A percentile compares a stretch with the other conserved stretches of the same genome.
These are phyloP conservation scores for Backusella psychrophila DNA, from an alignment of 192 early-diverging fungal species.

Conservation along the genomic window DNA sequence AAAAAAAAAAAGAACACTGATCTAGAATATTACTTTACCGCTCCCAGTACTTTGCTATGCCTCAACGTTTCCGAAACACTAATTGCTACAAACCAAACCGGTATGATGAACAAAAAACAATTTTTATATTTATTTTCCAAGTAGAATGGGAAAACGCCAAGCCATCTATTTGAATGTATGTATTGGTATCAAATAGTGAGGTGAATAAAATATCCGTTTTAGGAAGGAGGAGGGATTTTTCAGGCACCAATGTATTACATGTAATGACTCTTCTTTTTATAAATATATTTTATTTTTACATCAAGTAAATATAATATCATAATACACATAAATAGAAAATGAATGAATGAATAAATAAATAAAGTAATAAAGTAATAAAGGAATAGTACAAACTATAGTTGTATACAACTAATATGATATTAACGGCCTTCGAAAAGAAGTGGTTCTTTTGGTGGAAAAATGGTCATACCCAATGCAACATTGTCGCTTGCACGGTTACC, in stretches of 20 bases:
- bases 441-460: slow-evolving; percentile 3
- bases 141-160: no score
- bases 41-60: no score
- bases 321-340: background rate
- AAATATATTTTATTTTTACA: background rate
- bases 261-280: background rate
- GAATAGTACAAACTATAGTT: background rate
- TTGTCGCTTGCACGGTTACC: slow-evolving; percentile 11
- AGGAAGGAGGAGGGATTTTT: background rate
- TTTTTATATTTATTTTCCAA: no score
- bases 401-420: background rate
- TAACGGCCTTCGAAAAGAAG: slow-evolving; percentile 11
- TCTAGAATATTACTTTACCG: no score
- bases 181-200: no score
- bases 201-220: background rate
- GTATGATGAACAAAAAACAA: background rate
- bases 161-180: no score
- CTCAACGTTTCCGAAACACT: no score
- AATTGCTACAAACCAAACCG: no score
- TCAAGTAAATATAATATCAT: background rate
- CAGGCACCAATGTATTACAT: background rate
- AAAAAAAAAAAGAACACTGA: no score
- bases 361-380: background rate
- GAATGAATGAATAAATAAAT: background rate
- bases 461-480: slow-evolving; percentile 11